phyloP scores from a whole-genome alignment of 1,139 yeast genomes.

The Cylindricascospora bacillispora region DNA sequence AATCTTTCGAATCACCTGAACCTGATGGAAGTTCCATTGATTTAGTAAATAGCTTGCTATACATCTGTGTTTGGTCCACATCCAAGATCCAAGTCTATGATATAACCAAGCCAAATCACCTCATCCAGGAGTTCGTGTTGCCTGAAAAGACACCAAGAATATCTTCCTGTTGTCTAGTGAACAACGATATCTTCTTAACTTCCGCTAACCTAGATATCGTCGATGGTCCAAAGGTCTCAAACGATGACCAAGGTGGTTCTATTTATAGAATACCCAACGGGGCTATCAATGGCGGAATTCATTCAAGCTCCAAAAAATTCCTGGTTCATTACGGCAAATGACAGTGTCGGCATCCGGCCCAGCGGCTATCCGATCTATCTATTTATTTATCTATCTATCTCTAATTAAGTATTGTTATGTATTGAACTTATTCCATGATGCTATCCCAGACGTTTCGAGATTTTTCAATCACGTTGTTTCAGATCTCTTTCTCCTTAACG shows the following conservation, averaged over 20 bases:
- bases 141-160: conserved; percentile 51
- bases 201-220: conserved; percentile 40
- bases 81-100: conserved; percentile 42
- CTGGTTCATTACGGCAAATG: too few species aligned
- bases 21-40: conserved; percentile 78
- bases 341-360: too few species aligned
- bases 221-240: conserved; percentile 3
- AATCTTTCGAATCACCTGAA: conserved; percentile 33
- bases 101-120: conserved; percentile 34
- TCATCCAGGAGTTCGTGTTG: conserved; percentile 35
- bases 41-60: conserved; percentile 42
- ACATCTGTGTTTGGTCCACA: conserved; percentile 58
- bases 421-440: too few species aligned
- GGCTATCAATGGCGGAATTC: not conserved
- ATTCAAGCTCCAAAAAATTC: not conserved
- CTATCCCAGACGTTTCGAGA: too few species aligned
- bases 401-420: too few species aligned
- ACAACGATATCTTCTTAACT: conserved; percentile 59
- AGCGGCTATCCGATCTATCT: too few species aligned
- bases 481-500: too few species aligned
- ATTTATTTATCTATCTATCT: too few species aligned
- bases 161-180: conserved; percentile 67
- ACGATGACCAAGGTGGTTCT: conserved; percentile 9
- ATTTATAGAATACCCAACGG: conserved; percentile 6
- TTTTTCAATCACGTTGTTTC: too few species aligned